Percentiles rank a stretch among this genome's conserved stretches.
Evolutionary conservation across 1,139 yeast species (phyloP).

Genomic region (Ashbya aceris): DNA sequence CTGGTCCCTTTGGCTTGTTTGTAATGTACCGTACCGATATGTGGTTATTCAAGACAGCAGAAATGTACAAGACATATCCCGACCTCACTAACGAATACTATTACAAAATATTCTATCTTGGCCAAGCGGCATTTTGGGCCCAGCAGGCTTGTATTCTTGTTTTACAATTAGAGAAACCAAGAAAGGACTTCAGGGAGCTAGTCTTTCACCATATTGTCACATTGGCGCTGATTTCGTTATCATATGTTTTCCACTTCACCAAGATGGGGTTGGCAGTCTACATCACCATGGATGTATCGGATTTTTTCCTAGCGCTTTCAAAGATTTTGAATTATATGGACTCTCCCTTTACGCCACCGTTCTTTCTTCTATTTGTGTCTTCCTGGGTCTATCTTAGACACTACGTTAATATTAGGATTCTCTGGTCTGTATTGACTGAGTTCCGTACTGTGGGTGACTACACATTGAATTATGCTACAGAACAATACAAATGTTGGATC

Average conservation of each 20-base stretch:
- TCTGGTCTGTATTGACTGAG: slow-evolving; percentile 85
- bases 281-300: slow-evolving; percentile 93
- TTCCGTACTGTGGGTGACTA: slow-evolving; percentile 77
- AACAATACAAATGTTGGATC: slow-evolving; percentile 93
- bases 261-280: slow-evolving; percentile 90
- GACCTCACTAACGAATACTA: slow-evolving; percentile 63
- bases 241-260: slow-evolving; percentile 93
- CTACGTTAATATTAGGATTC: slow-evolving; percentile 64
- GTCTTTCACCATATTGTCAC: slow-evolving; percentile 92
- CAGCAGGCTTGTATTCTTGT: slow-evolving; percentile 82
- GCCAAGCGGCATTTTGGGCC: slow-evolving; percentile 96
- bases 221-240: slow-evolving; percentile 73
- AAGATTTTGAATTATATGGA: slow-evolving; percentile 79
- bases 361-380: slow-evolving; percentile 56
- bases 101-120: slow-evolving; percentile 74
- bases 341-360: slow-evolving; percentile 51
- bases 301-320: slow-evolving; percentile 74
- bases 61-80: slow-evolving; percentile 74
- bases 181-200: slow-evolving; percentile 86
- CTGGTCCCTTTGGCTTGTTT: slow-evolving; percentile 83
- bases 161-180: slow-evolving; percentile 84
- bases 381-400: slow-evolving; percentile 89
- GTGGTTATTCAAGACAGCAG: slow-evolving; percentile 81
- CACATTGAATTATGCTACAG: slow-evolving; percentile 77
- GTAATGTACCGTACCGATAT: slow-evolving; percentile 76